Evolutionary conservation across 176 grass and related monocot species (phyloP).

Genomic region (barley (Hordeum vulgare)): DNA sequence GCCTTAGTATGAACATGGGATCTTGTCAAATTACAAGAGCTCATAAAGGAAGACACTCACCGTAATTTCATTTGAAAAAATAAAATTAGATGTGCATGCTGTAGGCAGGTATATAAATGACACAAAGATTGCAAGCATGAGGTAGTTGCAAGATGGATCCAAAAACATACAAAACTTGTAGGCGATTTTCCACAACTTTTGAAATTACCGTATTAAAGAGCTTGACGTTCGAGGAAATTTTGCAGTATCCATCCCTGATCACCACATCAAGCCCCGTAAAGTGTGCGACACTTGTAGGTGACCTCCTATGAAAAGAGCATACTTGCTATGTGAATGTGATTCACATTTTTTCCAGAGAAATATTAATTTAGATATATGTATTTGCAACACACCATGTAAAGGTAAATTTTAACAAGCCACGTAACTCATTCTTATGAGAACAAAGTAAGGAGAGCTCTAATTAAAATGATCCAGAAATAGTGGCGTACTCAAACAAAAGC

Average conservation of each 20-base stretch:
- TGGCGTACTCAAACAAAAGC: conserved; percentile 82
- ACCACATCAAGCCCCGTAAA: conserved; percentile 71
- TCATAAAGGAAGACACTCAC: neutral
- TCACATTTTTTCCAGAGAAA: neutral
- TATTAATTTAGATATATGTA: neutral
- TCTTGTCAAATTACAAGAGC: neutral
- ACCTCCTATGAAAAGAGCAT: conserved; percentile 55
- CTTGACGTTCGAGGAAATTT: conserved; percentile 73
- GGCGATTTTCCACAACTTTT: conserved; percentile 28
- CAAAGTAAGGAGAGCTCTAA: neutral
- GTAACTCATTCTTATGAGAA: neutral
- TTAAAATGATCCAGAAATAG: conserved; percentile 12
- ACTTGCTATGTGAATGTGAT: neutral
- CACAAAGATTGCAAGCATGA: neutral
- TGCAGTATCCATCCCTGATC: conserved; percentile 93
- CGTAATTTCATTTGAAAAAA: neutral
- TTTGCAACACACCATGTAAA: neutral
- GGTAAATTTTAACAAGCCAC: neutral
- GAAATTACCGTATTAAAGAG: conserved; percentile 81
- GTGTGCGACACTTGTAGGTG: conserved; percentile 76
- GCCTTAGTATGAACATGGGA: neutral
- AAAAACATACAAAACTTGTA: conserved; percentile 32
- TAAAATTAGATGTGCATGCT: neutral
- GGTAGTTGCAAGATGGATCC: neutral
- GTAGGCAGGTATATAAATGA: neutral